Evolutionary conservation across 257 asterid genomes (phyloP).

Genomic region (Fraxinus americana): DNA sequence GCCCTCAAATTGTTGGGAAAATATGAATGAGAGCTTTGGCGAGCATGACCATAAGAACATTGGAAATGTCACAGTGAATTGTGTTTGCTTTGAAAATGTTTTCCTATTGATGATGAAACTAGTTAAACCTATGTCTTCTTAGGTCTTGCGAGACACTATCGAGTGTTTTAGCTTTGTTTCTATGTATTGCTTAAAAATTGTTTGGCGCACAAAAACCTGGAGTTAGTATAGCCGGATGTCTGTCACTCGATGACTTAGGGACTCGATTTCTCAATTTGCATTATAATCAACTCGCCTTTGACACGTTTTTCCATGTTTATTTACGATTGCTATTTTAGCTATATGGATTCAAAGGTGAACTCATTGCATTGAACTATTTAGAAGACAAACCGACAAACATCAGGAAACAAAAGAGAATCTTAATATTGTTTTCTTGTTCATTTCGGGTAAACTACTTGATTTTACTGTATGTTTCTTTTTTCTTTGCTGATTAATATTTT

Average conservation of each 20-base stretch:
- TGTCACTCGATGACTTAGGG: background rate
- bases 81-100: background rate
- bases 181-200: background rate
- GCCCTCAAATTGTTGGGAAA: background rate
- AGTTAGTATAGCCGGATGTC: background rate
- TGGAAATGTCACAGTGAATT: background rate
- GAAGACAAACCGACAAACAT: background rate
- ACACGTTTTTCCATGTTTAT: background rate
- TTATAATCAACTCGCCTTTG: background rate
- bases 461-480: background rate
- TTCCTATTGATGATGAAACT: background rate
- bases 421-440: background rate
- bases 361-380: background rate
- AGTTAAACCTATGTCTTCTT: background rate
- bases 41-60: background rate
- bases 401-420: background rate
- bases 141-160: background rate
- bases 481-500: conserved; percentile 6
- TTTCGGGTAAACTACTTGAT: background rate
- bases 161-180: background rate
- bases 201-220: background rate
- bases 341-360: background rate
- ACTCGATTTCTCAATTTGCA: background rate
- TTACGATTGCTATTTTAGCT: background rate
- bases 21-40: background rate